Percentiles rank a stretch among this genome's conserved stretches.
These are phyloP conservation scores for Corymbia citriodora DNA, from an alignment of 441 rosid genomes.

Conservation along the genomic window DNA sequence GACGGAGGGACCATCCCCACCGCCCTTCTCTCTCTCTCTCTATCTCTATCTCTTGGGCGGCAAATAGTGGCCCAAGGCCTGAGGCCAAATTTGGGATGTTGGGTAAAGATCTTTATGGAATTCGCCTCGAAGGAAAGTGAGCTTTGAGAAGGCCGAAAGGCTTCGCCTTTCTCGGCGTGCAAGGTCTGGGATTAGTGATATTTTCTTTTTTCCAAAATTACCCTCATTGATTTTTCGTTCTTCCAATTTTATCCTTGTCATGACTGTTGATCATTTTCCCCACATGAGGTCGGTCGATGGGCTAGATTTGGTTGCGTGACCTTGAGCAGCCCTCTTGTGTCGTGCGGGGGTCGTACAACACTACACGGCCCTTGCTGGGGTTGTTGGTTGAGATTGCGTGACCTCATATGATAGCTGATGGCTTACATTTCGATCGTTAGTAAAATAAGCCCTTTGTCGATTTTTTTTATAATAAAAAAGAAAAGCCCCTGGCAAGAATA, in stretches of 20 bases:
- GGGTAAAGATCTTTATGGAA: too few relatives aligned
- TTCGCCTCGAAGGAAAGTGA: too few relatives aligned
- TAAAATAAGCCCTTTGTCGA: rapidly evolving
- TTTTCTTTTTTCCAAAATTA: neutral
- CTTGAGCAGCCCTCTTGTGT: too few relatives aligned
- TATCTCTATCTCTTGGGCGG: too few relatives aligned
- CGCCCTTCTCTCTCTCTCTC: neutral
- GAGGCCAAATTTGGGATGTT: too few relatives aligned
- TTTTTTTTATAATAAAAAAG: too few relatives aligned
- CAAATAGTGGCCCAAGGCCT: too few relatives aligned
- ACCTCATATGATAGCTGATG: rapidly evolving
- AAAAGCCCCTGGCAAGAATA: too few relatives aligned
- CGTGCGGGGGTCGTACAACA: rapidly evolving
- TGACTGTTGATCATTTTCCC: rapidly evolving
- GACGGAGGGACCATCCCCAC: neutral
- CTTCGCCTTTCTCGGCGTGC: too few relatives aligned
- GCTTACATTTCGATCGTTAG: too few relatives aligned
- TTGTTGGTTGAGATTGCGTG: rapidly evolving
- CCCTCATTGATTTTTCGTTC: rapidly evolving
- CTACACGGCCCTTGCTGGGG: rapidly evolving
- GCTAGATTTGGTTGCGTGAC: neutral
- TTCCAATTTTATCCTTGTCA: neutral
- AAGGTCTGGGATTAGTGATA: neutral
- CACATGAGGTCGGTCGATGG: rapidly evolving
- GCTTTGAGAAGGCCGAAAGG: too few relatives aligned